A percentile compares a stretch with the other conserved stretches of the same genome.
These are phyloP conservation scores for Cyberlindnera galapagoensis DNA, from an alignment of 805 yeast species.

Conservation along the genomic window DNA sequence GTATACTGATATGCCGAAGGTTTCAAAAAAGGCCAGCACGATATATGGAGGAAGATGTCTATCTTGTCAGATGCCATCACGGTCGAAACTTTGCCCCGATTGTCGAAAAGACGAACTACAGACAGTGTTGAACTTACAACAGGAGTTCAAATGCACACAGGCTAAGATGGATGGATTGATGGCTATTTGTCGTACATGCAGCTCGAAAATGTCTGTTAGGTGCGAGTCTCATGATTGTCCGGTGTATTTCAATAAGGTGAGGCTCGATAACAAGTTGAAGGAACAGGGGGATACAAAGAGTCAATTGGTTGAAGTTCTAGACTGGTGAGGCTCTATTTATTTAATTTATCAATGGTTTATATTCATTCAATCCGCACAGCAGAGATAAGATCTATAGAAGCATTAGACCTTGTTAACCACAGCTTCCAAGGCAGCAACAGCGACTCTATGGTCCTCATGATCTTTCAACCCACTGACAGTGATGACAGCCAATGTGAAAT, in stretches of 20 bases:
- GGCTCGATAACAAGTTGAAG: slow-evolving; percentile 28
- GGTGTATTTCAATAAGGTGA: slow-evolving; percentile 47
- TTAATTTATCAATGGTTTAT: no score
- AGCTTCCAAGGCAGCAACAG: slow-evolving; percentile 25
- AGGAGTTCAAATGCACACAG: slow-evolving; percentile 24
- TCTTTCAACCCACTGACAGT: slow-evolving; percentile 53
- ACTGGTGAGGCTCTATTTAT: slow-evolving; percentile 12
- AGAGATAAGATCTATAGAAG: background rate
- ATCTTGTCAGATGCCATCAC: slow-evolving; percentile 15
- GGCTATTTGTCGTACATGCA: slow-evolving; percentile 32
- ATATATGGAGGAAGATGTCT: slow-evolving; percentile 28
- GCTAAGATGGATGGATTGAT: slow-evolving; percentile 23
- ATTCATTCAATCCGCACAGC: no score
- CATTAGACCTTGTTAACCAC: slow-evolving; percentile 2
- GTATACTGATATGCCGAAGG: slow-evolving; percentile 63
- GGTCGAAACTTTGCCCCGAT: slow-evolving; percentile 26
- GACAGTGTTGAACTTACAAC: slow-evolving; percentile 28
- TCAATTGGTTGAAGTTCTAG: slow-evolving; percentile 4
- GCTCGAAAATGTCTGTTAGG: slow-evolving; percentile 26
- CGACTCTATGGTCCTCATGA: slow-evolving; percentile 47
- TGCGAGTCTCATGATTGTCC: slow-evolving; percentile 67
- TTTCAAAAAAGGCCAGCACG: slow-evolving; percentile 14
- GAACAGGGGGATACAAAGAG: slow-evolving; percentile 12
- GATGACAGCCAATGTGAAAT: slow-evolving; percentile 38
- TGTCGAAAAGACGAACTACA: slow-evolving; percentile 32